Base-by-base conservation (phyloP, 306 rosid genomes). In the Lathyrus aphaca region DNA sequence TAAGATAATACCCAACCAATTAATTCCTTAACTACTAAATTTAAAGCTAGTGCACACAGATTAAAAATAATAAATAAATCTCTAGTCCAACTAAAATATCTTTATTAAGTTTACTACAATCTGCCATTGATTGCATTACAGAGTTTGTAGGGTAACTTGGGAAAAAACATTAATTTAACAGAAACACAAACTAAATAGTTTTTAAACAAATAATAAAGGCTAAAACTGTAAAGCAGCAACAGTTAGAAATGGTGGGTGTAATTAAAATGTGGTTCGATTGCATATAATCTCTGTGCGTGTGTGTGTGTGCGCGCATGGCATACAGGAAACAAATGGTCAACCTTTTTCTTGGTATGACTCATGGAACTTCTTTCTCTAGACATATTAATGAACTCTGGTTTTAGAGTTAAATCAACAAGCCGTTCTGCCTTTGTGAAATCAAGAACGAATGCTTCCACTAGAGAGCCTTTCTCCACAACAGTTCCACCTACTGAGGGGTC, bases 351-450 rank as follows among this genome's bases (percentile, higher is more conserved):
- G 61, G 74, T 74, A 74, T 59, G 72, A 77, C 75, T 74, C 59
- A 11, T 73, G 66, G 86, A 82, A 68, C 81, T 82, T 60, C 69
- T 74, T 66, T 74, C 92, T 69, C 71, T 77, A 18, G 69, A 30
- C 70, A 73, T 82, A 62, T 75, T 71, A 49, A 80, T 45, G 71
- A 94, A 78, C 80, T 88, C 95, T 29, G 87, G 77, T 67, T 81
- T 91, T 50, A 94, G 78, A 18, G 96, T 85, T 74, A 91, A 80
- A 63, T 94, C 99, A 62, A 94, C 92, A 63, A 91, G 85, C 63
- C 63, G 75, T 42, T 94, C 99, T 23, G 86, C 79, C 81, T 68
- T 86, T n/a, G 89, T 84, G 74, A 94, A 84, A 76, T 94, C 99
- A 62, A 94, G 96, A 78, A 94, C 97, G 54, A 79, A 80, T 3